Base-by-base conservation (phyloP, 345 rosid species). In the Murraya koenigii region DNA sequence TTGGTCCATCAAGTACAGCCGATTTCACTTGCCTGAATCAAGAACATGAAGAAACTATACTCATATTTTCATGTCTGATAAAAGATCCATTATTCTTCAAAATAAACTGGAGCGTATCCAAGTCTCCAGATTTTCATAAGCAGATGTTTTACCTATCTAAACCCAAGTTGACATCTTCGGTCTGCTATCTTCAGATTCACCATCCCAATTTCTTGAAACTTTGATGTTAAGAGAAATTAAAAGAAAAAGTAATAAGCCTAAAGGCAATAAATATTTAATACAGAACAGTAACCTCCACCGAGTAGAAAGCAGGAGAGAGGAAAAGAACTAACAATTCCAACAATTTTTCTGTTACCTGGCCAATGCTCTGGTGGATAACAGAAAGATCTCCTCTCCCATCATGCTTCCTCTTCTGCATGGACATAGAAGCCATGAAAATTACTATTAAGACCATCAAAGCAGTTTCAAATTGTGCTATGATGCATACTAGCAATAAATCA, bases 341-440 rank as follows among this genome's bases (percentile, higher is more conserved):
- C n/a, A 17, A 47, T 28, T 26, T n/a, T n/a, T 49, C 63, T 20
- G 13, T 25, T 52, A 59, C 9, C 54, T 59, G 54, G 17, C 54
- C 8, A 13, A 89, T 90, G 86, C 90, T 94, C 83, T 86, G 87
- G 72, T 87, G 90, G 80, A 86, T 78, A 55, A 86, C 94, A 77
- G 84, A 90, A 20, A 86, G 79, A 84, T 90, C 93, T 82, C 91
- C 94, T 61, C 88, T 97, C 41, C 92, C 94, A 69, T 85, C 91
- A 38, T 90, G 97, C 89, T 89, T 93, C 87, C 98, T 88, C 90
- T 92, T 93, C 98, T 95, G 91, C 78, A 82, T 75, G 63, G 44
- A 77, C 25, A 77, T 32, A 33, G 59, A 79, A 54, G 32, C 55
- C 8, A 32, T 52, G 74, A 38, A 17, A 20, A 23, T 60, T 39